Base-by-base conservation (phyloP, 2,329 filamentous ascomycete genomes). In the Zymoseptoria brevis region DNA sequence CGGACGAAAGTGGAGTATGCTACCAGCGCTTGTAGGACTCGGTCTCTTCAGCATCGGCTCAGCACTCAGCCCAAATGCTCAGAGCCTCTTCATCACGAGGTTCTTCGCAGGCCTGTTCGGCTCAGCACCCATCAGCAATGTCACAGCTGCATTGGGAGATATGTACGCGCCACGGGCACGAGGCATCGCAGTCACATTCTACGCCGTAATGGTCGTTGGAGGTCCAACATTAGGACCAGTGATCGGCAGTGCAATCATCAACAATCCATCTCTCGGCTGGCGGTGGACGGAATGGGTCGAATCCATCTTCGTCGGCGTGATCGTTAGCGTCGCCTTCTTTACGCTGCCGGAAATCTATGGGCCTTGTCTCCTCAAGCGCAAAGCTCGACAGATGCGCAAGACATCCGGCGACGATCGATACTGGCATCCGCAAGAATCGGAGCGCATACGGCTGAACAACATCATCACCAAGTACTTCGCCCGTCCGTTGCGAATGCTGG, bases 71-170 rank as follows among this genome's bases (percentile, higher is more conserved):
- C 70, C 68, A 59, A 74, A 72, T 55, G 69, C 74, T 1, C 64
- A 68, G 3, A 68, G 69, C 1, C 60, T 78, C 6, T 73, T 77
- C 61, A 62, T 77, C 56, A 76, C 72, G 3, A 70, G 78, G 2
- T 79, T 78, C 67, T 77, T 80, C 59, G 74, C 64, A 9, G 77
- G 77, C 3, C 62, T 79, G 2, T 79, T 79, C 60, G 77, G 73
- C 0, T 75, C 74, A 1, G 74, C 75, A 2, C 76, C 77, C 0
- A 69, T 79, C 22, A 73, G 71, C 57, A 76, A 79, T 56, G 76
- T 77, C 21, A 68, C 71, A 9, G 78, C 76, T 4, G 75, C 74
- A 0, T 60, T 80, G 1, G 77, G 75, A 1, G 77, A 80, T 54
- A 74, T 79, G 54, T 80, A 72, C 58, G 64, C 66, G 53, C 72